phyloP scores from a whole-genome alignment of 73 alveolate genomes.

The Symbiodinium natans region DNA sequence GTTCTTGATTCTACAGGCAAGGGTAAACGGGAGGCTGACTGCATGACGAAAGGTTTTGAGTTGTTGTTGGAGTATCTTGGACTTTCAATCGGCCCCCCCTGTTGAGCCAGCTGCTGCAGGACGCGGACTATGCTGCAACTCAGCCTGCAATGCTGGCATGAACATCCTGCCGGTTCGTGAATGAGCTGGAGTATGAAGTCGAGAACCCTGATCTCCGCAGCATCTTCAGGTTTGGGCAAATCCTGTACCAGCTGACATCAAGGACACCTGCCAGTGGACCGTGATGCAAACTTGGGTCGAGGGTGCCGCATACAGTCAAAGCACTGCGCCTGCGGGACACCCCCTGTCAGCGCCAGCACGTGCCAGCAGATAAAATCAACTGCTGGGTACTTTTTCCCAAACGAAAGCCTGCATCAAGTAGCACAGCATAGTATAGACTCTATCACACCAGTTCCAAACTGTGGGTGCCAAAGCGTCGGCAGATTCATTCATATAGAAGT shows the following conservation, averaged over 20 bases:
- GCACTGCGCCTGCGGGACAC: too few relatives aligned
- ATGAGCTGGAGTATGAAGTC: too few relatives aligned
- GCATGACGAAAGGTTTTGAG: neutral
- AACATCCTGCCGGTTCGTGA: neutral
- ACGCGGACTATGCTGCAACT: neutral
- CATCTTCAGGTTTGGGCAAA: constrained; percentile 49
- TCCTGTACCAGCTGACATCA: constrained; percentile 80
- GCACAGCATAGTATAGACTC: too few relatives aligned
- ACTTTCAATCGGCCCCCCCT: neutral
- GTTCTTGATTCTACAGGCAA: neutral
- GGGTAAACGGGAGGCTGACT: neutral
- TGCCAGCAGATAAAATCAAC: too few relatives aligned
- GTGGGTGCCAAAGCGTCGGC: neutral
- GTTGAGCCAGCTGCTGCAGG: neutral
- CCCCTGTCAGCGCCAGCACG: too few relatives aligned
- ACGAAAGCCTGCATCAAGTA: too few relatives aligned
- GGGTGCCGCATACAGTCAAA: too few relatives aligned
- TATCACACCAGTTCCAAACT: too few relatives aligned
- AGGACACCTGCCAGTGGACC: constrained; percentile 7
- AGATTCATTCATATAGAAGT: neutral
- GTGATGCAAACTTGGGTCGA: too few relatives aligned
- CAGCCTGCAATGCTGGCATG: neutral
- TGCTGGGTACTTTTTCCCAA: too few relatives aligned
- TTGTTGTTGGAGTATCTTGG: too few relatives aligned
- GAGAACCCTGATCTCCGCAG: too few relatives aligned